Conservation (phyloP, 192 early-diverging fungal species). For the Phycomyces blakesleeanus region DNA sequence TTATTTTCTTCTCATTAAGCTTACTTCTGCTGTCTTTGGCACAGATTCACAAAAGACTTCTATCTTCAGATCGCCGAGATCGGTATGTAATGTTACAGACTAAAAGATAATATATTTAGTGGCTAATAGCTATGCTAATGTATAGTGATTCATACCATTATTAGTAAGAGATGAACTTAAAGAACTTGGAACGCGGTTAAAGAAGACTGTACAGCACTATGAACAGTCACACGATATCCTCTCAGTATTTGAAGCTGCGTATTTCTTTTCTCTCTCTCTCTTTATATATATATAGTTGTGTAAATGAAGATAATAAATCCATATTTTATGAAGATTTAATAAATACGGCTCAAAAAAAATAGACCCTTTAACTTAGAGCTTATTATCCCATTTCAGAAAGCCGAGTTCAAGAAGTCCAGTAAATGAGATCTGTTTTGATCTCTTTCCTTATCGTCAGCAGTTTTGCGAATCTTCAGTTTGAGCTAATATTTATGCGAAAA, state of each 20-base stretch:
- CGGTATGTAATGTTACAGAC: conserved; percentile 91
- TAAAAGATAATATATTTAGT: conserved; percentile 3
- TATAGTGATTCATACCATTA: neutral
- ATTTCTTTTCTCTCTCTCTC: too few species aligned
- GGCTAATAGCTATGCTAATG: neutral
- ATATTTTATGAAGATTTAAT: neutral
- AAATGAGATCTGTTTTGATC: conserved; percentile 29
- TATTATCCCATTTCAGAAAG: conserved; percentile 16
- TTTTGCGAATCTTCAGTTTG: conserved; percentile 33
- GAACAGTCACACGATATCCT: too few species aligned
- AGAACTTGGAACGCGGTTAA: too few species aligned
- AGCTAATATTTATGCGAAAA: conserved; percentile 10
- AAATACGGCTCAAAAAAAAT: neutral
- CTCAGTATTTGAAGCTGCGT: too few species aligned
- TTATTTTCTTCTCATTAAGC: neutral
- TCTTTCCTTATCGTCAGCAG: conserved; percentile 28
- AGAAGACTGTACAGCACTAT: too few species aligned
- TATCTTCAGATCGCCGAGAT: conserved; percentile 90
- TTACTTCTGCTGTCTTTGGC: conserved; percentile 74
- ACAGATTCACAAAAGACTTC: conserved; percentile 90
- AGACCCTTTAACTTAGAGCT: neutral
- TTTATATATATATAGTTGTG: too few species aligned
- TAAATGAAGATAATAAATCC: neutral
- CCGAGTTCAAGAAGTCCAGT: conserved; percentile 30
- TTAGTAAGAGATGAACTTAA: neutral